phyloP scores from a whole-genome alignment of 2,329 filamentous ascomycete species.

The Botrytis sinoallii region DNA sequence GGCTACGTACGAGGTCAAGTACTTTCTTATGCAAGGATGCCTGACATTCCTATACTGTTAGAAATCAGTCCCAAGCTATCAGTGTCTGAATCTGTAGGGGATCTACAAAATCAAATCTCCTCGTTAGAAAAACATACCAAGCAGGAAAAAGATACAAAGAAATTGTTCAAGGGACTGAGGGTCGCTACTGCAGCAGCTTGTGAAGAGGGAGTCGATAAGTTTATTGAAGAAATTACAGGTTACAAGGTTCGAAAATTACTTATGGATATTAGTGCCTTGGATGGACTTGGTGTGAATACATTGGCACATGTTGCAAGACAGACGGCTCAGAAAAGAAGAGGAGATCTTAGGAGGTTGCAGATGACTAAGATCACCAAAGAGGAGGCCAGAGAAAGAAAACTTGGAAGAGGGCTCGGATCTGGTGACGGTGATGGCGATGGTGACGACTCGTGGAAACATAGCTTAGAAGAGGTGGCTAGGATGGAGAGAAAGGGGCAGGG shows the following conservation, averaged over 20 bases:
- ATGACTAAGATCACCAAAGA: constrained; percentile 6
- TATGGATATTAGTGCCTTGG: constrained; percentile 52
- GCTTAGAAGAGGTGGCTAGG: neutral
- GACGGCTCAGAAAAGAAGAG: constrained; percentile 28
- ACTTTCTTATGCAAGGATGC: neutral
- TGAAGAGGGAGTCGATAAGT: constrained; percentile 51
- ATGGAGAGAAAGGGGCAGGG: neutral
- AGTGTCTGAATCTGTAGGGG: neutral
- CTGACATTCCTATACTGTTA: neutral
- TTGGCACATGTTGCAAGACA: constrained; percentile 30
- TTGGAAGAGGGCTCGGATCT: neutral
- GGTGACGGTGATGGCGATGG: neutral
- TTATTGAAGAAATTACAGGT: constrained; percentile 51
- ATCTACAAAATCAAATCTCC: constrained; percentile 1
- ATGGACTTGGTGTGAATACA: constrained; percentile 41
- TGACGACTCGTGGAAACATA: neutral
- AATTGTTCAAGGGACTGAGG: constrained; percentile 54
- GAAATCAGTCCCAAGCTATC: neutral
- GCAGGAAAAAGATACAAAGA: constrained; percentile 34
- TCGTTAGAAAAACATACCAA: neutral
- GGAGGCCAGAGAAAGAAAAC: neutral
- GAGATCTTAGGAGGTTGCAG: constrained; percentile 15
- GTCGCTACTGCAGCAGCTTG: constrained; percentile 56
- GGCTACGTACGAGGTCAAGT: constrained; percentile 3
- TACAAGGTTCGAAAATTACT: constrained; percentile 53